Evolutionary conservation across 768 basidiomycete species (phyloP).

Genomic region (Suillus weaverae): DNA sequence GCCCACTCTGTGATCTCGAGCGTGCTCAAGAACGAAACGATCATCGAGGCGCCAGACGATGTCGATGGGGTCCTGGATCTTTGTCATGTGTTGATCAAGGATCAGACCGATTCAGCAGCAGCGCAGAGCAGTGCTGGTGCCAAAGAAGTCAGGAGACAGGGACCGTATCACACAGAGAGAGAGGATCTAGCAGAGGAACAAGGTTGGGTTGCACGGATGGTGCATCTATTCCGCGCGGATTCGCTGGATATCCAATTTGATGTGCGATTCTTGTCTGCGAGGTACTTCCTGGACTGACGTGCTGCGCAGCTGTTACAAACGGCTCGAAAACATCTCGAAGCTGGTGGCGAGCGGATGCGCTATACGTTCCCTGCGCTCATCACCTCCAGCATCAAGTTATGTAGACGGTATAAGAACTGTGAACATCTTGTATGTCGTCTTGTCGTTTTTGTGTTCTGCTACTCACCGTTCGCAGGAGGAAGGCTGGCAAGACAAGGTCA

Average conservation of each 20-base stretch:
- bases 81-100: conserved; percentile 89
- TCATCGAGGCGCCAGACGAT: conserved; percentile 91
- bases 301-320: conserved; percentile 76
- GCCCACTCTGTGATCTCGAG: conserved; percentile 94
- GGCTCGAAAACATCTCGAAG: conserved; percentile 85
- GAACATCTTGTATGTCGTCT: conserved; percentile 60
- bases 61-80: conserved; percentile 92
- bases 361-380: conserved; percentile 97
- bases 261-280: conserved; percentile 44
- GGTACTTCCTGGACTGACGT: neutral
- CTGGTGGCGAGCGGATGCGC: conserved; percentile 92
- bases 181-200: conserved; percentile 98
- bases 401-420: conserved; percentile 84
- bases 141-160: conserved; percentile 55
- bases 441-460: neutral
- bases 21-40: conserved; percentile 94
- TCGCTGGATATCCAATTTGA: conserved; percentile 88
- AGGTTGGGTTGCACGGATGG: conserved; percentile 98
- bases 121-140: conserved; percentile 28
- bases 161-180: conserved; percentile 63
- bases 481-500: conserved; percentile 84
- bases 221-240: conserved; percentile 90
- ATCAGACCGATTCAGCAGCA: conserved; percentile 61
- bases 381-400: conserved; percentile 89
- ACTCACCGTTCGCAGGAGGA: conserved; percentile 53